Evolutionary conservation across 495 filamentous ascomycete genomes (phyloP).

Genomic region (Neurospora tetraspora): DNA sequence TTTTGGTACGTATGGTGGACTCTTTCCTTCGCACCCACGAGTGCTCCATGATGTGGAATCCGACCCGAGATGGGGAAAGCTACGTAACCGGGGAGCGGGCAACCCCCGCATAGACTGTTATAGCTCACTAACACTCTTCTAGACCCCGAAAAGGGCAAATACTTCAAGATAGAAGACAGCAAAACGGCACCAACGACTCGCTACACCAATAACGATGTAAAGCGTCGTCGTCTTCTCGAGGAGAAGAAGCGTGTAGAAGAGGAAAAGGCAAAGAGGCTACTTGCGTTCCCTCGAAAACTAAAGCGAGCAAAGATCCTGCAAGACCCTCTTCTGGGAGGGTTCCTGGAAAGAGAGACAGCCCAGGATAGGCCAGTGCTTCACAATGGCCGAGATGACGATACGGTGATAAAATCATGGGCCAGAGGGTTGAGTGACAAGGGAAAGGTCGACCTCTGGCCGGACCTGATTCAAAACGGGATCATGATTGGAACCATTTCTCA

Average conservation of each 20-base stretch:
- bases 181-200: conserved; percentile 30
- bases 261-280: conserved; percentile 12
- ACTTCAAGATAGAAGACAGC: conserved; percentile 36
- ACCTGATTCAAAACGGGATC: background rate
- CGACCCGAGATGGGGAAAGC: background rate
- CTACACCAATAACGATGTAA: conserved; percentile 25
- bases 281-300: background rate
- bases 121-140: background rate
- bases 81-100: background rate
- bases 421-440: conserved; percentile 14
- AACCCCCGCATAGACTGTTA: background rate
- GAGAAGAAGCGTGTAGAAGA: conserved; percentile 2
- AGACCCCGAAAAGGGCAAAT: conserved; percentile 36
- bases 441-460: background rate
- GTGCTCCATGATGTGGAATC: background rate
- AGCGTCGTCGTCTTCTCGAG: conserved; percentile 25
- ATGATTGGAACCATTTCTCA: background rate
- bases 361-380: background rate
- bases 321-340: conserved; percentile 5
- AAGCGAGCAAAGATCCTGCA: background rate
- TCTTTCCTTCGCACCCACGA: background rate
- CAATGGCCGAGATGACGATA: background rate
- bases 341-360: conserved; percentile 7
- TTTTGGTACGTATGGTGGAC: background rate
- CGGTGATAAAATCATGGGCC: conserved; percentile 6